Evolutionary conservation across 2,329 filamentous ascomycete genomes (phyloP), one percentile per base, ranked within the genome.

Genomic region (Fusarium neocosmosporiellum): DNA sequence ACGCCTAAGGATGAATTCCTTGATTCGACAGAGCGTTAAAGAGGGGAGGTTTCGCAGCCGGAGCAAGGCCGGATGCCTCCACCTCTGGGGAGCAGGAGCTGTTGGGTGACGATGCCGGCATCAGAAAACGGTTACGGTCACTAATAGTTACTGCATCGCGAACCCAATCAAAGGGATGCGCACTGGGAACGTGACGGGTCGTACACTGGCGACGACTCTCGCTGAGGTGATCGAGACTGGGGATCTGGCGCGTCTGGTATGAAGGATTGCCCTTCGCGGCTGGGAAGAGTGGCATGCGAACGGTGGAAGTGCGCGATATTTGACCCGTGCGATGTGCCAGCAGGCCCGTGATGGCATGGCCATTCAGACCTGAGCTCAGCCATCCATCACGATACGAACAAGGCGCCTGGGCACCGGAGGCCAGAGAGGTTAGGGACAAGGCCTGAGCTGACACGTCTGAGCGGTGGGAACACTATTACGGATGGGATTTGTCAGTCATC

Each of bases 81-180:
- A 70, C 65, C 37, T 29, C 64, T 58, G 33, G 43, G 48, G 67
- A 65, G 53, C n/a, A 59, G 53, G 34, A 63, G 63, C 63, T 70
- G 72, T 63, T 74, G 72, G 66, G 66, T 55, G 61, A 75, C 64
- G 63, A 70, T 54, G 69, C 50, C 66, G 65, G 72, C 27, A 67
- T 66, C 59, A 65, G 34, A 50, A 64, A 67, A 59, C 57, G 57
- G 50, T 69, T 65, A 69, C 65, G 41, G 64, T 64, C 69, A 60
- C 66, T 65, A 69, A 74, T 67, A 66, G 67, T 66, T 67, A 69
- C 73, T 43, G 66, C 65, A 76, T 72, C 27, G 64, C 27, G 53
- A 75, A 65, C 43, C 76, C 76, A 78, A 78, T 78, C 76, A 78
- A 60, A 59, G 27, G 64, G 59, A 64, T 61, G 74, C 58, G 41